These are phyloP conservation scores for Xylariales sp. DNA, from an alignment of 2,329 filamentous ascomycete species.

Conservation along the genomic window DNA sequence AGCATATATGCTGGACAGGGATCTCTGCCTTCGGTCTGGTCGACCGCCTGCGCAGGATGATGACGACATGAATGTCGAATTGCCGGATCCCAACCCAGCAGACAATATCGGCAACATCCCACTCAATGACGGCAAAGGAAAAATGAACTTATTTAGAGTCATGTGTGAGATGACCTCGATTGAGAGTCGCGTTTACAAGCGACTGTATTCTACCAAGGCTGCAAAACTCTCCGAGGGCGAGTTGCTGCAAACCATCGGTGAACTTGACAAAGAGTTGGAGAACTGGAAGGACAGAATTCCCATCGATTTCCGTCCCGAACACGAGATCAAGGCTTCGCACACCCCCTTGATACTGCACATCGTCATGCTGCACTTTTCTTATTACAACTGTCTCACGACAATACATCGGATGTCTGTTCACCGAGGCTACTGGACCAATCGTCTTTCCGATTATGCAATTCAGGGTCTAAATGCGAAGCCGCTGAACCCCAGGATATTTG, in stretches of 20 bases:
- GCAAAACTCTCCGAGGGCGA: conserved; percentile 90
- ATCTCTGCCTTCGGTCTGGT: conserved; percentile 55
- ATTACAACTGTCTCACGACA: conserved; percentile 96
- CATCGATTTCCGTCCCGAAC: conserved; percentile 92
- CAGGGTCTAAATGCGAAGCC: conserved; percentile 88
- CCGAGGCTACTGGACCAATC: conserved; percentile 96
- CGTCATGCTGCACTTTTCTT: conserved; percentile 90
- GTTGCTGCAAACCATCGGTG: conserved; percentile 89
- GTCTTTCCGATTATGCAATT: conserved; percentile 90
- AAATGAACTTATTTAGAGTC: conserved; percentile 89
- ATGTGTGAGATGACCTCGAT: conserved; percentile 92
- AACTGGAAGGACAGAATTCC: conserved; percentile 96
- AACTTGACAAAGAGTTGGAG: conserved; percentile 84
- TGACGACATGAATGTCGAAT: conserved; percentile 86
- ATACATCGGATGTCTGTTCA: conserved; percentile 99
- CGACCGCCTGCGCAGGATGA: conserved; percentile 59
- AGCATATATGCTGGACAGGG: conserved; percentile 61
- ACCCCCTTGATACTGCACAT: conserved; percentile 92
- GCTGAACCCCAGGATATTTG: conserved; percentile 90
- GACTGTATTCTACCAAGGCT: conserved; percentile 87
- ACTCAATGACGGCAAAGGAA: conserved; percentile 80
- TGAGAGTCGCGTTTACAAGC: conserved; percentile 90
- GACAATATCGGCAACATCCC: conserved; percentile 96
- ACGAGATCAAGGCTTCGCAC: conserved; percentile 90
- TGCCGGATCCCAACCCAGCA: conserved; percentile 83